phyloP scores from a whole-genome alignment of 305 asterid species.

The Fraxinus xanthoxyloides region DNA sequence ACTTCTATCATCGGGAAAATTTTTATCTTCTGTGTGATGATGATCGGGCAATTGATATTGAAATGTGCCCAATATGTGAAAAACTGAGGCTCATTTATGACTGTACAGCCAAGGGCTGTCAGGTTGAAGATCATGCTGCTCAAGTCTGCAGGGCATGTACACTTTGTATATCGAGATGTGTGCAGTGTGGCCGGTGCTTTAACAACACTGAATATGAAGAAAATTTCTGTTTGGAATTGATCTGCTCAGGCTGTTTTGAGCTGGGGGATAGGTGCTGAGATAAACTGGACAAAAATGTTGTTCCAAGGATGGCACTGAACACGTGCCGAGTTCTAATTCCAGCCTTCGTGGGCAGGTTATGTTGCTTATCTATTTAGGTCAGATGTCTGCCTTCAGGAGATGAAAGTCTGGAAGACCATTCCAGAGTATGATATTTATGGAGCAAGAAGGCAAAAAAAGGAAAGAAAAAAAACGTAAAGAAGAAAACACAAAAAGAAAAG shows the following conservation, averaged over 20 bases:
- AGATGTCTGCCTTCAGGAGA: not conserved
- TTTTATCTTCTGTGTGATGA: conserved; percentile 59
- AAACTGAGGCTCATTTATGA: conserved; percentile 65
- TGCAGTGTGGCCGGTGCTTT: conserved; percentile 74
- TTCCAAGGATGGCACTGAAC: not conserved
- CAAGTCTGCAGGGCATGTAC: conserved; percentile 68
- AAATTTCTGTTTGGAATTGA: conserved; percentile 62
- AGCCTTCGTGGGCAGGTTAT: not conserved
- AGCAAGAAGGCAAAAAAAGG: not conserved
- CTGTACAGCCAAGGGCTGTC: conserved; percentile 75
- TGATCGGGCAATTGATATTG: conserved; percentile 70
- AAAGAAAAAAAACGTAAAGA: not conserved
- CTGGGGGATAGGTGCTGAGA: conserved; percentile 17
- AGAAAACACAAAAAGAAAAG: not conserved
- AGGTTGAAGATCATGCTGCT: conserved; percentile 35
- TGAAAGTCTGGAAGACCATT: not conserved
- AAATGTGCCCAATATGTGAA: conserved; percentile 71
- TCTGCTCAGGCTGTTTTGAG: conserved; percentile 58
- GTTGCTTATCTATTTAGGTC: not conserved
- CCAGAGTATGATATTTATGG: not conserved
- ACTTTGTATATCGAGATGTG: conserved; percentile 66
- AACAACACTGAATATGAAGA: conserved; percentile 60
- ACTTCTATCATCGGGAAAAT: conserved; percentile 52
- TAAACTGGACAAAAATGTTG: not conserved
- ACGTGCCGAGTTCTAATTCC: not conserved